Evolutionary conservation across 2,329 filamentous ascomycete species (phyloP).

Genomic region (Ophiosphaerella narmari): DNA sequence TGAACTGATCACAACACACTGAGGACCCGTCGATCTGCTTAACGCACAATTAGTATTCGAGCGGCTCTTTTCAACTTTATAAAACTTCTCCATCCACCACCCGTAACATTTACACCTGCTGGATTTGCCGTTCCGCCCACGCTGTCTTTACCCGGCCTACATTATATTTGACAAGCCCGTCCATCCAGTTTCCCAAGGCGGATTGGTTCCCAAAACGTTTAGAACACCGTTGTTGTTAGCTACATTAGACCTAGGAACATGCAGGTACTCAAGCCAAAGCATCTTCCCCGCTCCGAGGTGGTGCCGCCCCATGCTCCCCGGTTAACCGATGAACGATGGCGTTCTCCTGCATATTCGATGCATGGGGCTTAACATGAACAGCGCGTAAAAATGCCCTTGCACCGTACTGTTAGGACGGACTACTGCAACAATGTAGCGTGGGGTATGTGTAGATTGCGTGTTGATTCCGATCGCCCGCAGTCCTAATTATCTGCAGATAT

Average conservation of each 20-base stretch:
- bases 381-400: too few species aligned
- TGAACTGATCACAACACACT: neutral
- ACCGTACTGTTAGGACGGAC: too few species aligned
- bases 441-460: too few species aligned
- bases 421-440: too few species aligned
- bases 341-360: neutral
- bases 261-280: conserved; percentile 6
- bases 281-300: conserved; percentile 3
- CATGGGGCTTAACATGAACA: neutral
- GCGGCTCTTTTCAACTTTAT: neutral
- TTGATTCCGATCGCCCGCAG: too few species aligned
- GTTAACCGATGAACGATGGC: neutral
- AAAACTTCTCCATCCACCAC: too few species aligned
- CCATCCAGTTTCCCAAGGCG: neutral
- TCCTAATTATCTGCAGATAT: too few species aligned
- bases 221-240: neutral
- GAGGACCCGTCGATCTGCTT: neutral
- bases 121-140: neutral
- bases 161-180: neutral
- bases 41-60: neutral
- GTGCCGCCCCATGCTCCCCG: conserved; percentile 1
- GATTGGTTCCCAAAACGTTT: neutral
- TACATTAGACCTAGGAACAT: neutral
- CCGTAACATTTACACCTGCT: neutral
- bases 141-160: conserved; percentile 1